Evolutionary conservation across 345 rosid genomes (phyloP).

Genomic region (Camelina sativa): DNA sequence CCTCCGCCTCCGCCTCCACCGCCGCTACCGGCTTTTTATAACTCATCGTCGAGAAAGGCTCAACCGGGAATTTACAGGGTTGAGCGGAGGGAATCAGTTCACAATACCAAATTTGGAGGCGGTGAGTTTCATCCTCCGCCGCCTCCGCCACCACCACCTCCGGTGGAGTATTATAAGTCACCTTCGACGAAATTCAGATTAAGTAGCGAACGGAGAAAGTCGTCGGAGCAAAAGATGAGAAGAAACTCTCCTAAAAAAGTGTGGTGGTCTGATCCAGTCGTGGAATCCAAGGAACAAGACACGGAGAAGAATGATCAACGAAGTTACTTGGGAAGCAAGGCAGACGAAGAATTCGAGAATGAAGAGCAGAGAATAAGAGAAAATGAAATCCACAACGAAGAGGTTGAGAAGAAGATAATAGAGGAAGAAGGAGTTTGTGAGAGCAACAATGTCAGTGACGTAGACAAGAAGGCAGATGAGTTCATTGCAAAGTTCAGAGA

Average conservation of each 20-base stretch:
- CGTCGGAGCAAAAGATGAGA: conserved; percentile 33
- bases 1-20: conserved; percentile 69
- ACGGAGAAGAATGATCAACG: conserved; percentile 33
- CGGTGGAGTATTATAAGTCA: conserved; percentile 42
- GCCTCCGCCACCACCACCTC: conserved; percentile 75
- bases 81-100: conserved; percentile 33
- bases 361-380: conserved; percentile 27
- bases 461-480: conserved; percentile 94
- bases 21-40: conserved; percentile 48
- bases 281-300: conserved; percentile 37
- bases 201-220: conserved; percentile 37
- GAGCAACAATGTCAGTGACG: conserved; percentile 65
- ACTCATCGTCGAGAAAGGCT: conserved; percentile 43
- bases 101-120: conserved; percentile 23
- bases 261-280: conserved; percentile 45
- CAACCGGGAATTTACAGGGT: conserved; percentile 19
- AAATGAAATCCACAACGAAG: conserved; percentile 6
- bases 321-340: conserved; percentile 40
- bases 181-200: conserved; percentile 43
- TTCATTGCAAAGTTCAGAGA: conserved; percentile 99
- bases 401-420: conserved; percentile 16
- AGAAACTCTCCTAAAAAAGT: conserved; percentile 45
- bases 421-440: conserved; percentile 44
- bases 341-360: conserved; percentile 42
- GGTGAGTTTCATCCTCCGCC: conserved; percentile 59